These are phyloP conservation scores for Pigoraptor vietnamica DNA, from an alignment of 78 protist genomes.

Conservation along the genomic window DNA sequence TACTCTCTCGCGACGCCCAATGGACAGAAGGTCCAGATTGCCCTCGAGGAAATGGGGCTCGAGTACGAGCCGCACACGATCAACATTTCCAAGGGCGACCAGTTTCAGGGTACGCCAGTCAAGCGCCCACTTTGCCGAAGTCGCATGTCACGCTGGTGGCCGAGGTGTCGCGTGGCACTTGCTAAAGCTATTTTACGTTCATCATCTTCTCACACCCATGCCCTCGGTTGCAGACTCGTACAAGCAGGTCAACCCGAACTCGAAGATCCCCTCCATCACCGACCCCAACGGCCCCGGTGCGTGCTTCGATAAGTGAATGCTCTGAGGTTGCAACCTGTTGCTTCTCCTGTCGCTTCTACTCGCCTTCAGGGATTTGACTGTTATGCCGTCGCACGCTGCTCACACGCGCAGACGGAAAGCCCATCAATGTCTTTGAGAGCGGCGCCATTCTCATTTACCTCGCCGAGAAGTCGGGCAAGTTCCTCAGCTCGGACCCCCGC, in stretches of 20 bases:
- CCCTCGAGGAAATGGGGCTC: slow-evolving; percentile 19
- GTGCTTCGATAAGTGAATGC: not conserved
- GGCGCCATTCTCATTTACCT: slow-evolving; percentile 73
- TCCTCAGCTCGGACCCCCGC: slow-evolving; percentile 47
- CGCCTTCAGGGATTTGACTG: not conserved
- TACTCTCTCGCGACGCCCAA: slow-evolving; percentile 44
- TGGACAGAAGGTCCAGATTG: slow-evolving; percentile 28
- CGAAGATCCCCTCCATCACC: slow-evolving; percentile 66
- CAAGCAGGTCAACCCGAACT: slow-evolving; percentile 58
- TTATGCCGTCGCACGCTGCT: not conserved
- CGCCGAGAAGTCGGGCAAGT: slow-evolving; percentile 54
- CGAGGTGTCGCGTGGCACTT: not conserved
- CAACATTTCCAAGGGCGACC: slow-evolving; percentile 46
- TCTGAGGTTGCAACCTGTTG: no score
- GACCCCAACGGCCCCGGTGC: slow-evolving; percentile 29
- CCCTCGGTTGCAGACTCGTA: slow-evolving; percentile 34
- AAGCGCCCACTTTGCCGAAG: not conserved
- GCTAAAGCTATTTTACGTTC: not conserved
- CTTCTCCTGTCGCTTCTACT: not conserved
- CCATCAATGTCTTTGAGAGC: slow-evolving; percentile 58
- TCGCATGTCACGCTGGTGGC: not conserved
- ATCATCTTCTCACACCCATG: not conserved
- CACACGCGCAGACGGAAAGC: slow-evolving; percentile 5
- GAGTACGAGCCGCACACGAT: slow-evolving; percentile 29
- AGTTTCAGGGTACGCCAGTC: slow-evolving; percentile 33